Base-by-base conservation (phyloP, 129 eudicot species). In the Centrapalus pauciflorus region DNA sequence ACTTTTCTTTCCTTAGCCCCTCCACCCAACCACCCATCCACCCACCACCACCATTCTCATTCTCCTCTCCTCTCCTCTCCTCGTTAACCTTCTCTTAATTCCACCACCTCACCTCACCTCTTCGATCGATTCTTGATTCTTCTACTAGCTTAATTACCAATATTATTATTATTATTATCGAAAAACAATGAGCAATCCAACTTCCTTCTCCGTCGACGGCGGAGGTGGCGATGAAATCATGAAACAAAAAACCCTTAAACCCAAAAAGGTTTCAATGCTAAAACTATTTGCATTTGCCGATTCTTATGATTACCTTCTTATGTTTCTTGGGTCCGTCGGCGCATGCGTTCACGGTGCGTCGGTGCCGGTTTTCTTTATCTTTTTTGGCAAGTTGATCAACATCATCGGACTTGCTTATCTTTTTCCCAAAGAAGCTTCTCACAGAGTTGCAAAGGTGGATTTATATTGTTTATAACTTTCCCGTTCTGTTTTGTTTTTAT, bases 281-380 rank as follows among this genome's bases (percentile, higher is more conserved):
- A 92, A 85, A 45, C 79, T 92, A 8, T 92, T 92, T 66, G 19
- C 90, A 16, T 92, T 81, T 69, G 98, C 98, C 0, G 98, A 92
- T 77, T 34, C 85, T 0, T 88, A 83, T 45, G 98, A 92, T 62
- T 92, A 72, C 28, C 61, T 88, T n/a, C 86, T 92, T 1, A 92
- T 92, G 98, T 46, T 77, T 64, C 14, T 88, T 30, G 98, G 98
- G 27, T 85, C 95, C 1, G 11, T 88, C 12, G 96, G 98, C 0
- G 98, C 98, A 25, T 83, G 90, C 63, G 64, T 85, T 51, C 98
- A 92, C 14, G 98, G 98, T 14, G 98, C 91, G 28, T 92, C 98
- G 34, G 96, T 92, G 24, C 98, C 98, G 2, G 90, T 92, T 50
- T 92, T 92, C 84, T 92, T 92, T 55, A 88, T 92, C 20, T 92